Base-by-base conservation (phyloP, 768 basidiomycete genomes). In the Paxillus ammoniavirescens region DNA sequence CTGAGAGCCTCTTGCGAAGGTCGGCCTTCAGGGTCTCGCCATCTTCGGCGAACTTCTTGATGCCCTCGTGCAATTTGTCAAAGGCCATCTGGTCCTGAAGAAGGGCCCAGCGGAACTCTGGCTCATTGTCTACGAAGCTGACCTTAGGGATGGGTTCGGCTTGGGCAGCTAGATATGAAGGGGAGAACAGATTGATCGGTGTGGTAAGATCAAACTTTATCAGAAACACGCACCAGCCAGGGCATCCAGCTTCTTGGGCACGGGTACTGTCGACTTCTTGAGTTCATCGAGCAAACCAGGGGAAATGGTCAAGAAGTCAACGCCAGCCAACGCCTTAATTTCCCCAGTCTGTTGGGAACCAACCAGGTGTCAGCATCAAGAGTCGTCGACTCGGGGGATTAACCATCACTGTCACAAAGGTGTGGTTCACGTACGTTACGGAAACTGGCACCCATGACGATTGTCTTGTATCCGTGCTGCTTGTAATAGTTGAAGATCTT, bases 381-480 rank as follows among this genome's bases (percentile, higher is more conserved):
- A 5, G 37, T 51, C 14, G 35, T 40, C 14, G 47, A 17, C 36
- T 53, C 42, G 62, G 50, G 31, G 17, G 18, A 49, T 50, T 37
- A 44, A 51, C 30, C 8, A 50, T 31, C 28, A n/a, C 30, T 21
- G n/a, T 35, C 14, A 52, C 26, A 31, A 21, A 50, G 30, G 37
- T 40, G 12, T 21, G 35, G 45, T 48, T 15, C 3, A 77, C 89
- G 53, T 62, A 94, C 87, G 80, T 98, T 98, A 70, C 97, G 91
- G 94, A 99, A 98, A 31, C 93, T 96, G 55, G 97, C 97, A 69
- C 96, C 97, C 97, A 98, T 98, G 72, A 98, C 96, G 74, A 99
- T 98, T 63, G 97, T 99, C 67, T 94, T 92, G 84, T 99, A 98
- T 55, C 83, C 82, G 76, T 98, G 84, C 71, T 97, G 94, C 82